Evolutionary conservation across 495 filamentous ascomycete genomes (phyloP).

Genomic region (Massariosphaeria phaeospora): DNA sequence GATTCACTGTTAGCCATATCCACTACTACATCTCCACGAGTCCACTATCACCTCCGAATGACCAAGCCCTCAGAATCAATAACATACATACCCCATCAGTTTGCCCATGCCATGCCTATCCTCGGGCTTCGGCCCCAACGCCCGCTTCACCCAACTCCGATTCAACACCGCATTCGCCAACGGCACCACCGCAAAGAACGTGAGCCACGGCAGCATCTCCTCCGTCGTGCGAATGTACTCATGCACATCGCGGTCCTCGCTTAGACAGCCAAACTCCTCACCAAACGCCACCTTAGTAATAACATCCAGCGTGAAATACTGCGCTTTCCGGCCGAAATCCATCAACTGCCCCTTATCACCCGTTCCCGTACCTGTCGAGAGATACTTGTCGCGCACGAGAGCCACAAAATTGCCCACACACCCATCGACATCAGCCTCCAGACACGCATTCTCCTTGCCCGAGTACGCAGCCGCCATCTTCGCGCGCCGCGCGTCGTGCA

Average conservation of each 20-base stretch:
- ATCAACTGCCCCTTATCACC: slow-evolving; percentile 35
- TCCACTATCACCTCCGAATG: no score
- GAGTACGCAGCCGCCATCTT: slow-evolving; percentile 35
- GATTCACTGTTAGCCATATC: no score
- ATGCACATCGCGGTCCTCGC: slow-evolving; percentile 47
- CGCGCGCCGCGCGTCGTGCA: slow-evolving; percentile 31
- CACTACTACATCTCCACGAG: no score
- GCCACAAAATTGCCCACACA: slow-evolving; percentile 28
- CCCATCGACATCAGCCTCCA: slow-evolving; percentile 34
- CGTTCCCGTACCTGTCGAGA: slow-evolving; percentile 13
- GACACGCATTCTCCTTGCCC: slow-evolving; percentile 32
- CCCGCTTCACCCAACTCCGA: slow-evolving; percentile 10
- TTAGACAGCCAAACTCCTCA: slow-evolving; percentile 42
- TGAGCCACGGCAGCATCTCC: slow-evolving; percentile 31
- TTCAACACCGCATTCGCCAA: slow-evolving; percentile 3
- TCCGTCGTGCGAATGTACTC: slow-evolving; percentile 45
- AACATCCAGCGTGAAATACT: slow-evolving; percentile 48
- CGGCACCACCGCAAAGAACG: background rate
- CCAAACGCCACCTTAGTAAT: slow-evolving; percentile 46
- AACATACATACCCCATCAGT: no score
- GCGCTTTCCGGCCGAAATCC: slow-evolving; percentile 42
- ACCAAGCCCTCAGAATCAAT: no score
- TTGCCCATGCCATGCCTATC: no score
- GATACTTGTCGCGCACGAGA: slow-evolving; percentile 38
- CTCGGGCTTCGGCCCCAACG: slow-evolving; percentile 23